Base-by-base conservation (phyloP, 2,329 filamentous ascomycete genomes). In the Diaporthe capsici region DNA sequence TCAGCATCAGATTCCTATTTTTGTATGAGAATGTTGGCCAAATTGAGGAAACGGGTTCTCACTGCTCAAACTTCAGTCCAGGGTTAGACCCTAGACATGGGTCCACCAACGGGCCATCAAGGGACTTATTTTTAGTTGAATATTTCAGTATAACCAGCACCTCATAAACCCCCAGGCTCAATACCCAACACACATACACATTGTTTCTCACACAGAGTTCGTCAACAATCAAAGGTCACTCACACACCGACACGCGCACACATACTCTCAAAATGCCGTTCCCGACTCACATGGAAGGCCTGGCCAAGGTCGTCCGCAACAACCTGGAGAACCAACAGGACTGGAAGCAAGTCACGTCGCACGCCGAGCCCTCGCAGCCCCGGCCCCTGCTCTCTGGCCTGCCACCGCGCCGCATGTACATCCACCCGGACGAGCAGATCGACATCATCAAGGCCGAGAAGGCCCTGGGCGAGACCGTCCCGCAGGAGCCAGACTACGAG, bases 341-440 rank as follows among this genome's bases (percentile, higher is more conserved):
- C 81, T 97, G 94, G 94, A 90, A 89, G 31, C 83, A 87, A 31
- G 84, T 96, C 61, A 83, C 88, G 67, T 81, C 91, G 28, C 88
- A 93, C 82, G 87, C 84, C 2, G 83, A 85, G 72, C 84, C 87
- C 4, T 80, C 83, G 55, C 87, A 91, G 13, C 85, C 89, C 1
- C 89, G 94, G 28, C 91, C 92, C 8, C 83, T 96, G 71, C 88
- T 97, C 74, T 92, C 91, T 31, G 94, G 94, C 37, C 85, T 96
- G 4, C 94, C 94, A 2, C 94, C 94, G 0, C 89, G 90, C 60
- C 90, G 92, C 61, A 88, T 95, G 57, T 96, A 97, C 83, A 87
- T 94, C 71, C 94, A 97, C 81, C 94, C 94, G 2, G 94, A 97
- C 82, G 94, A 96, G 84, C 94, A 96, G 84, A 92, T 94, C 78